Evolutionary conservation across 768 basidiomycete species (phyloP), one percentile per base, ranked within the genome.

Genomic region (Pleurotus tuber-regium): DNA sequence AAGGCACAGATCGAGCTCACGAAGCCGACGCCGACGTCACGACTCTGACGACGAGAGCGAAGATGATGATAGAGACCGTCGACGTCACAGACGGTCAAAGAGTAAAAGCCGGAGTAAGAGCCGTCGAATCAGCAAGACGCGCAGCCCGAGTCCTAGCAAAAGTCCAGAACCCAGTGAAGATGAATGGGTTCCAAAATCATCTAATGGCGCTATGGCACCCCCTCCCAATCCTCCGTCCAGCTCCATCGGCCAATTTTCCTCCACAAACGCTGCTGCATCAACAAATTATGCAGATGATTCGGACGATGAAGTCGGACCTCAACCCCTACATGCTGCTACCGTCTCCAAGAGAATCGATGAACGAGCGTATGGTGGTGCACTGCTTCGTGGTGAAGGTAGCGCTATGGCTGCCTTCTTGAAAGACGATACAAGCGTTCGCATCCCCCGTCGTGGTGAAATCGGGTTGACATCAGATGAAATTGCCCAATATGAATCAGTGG

Each of bases 371-470:
- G 92, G 93, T 55, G 83, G 94, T 53, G 88, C 91, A 24, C 76
- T 99, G 43, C 79, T 94, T 9, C 89, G 89, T 4, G 97, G 97
- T 47, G 97, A 99, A 77, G 97, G 93, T 44, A 88, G 87, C 57
- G 97, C 97, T 30, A 98, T 99, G 94, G 97, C 97, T 1, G 92
- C 92, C 36, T 99, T 89, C 79, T 80, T 98, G 50, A 78, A 89
- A 63, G 96, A 97, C 2, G 82, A 86, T 55, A 83, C 87, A 11
- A 80, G 89, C 48, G 58, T 77, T 9, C 95, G 97, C 65, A 99
- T 98, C 61, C 97, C 97, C 1, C 92, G 97, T 57, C 91, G 97
- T 77, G 97, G 97, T 70, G 97, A 99, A 71, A 98, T 99, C 59
- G 97, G 97, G 51, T 73, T 99, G 57, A 86, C 87, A 8, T 84